phyloP scores from a whole-genome alignment of 805 yeast species.

The Pichia paraexigua region DNA sequence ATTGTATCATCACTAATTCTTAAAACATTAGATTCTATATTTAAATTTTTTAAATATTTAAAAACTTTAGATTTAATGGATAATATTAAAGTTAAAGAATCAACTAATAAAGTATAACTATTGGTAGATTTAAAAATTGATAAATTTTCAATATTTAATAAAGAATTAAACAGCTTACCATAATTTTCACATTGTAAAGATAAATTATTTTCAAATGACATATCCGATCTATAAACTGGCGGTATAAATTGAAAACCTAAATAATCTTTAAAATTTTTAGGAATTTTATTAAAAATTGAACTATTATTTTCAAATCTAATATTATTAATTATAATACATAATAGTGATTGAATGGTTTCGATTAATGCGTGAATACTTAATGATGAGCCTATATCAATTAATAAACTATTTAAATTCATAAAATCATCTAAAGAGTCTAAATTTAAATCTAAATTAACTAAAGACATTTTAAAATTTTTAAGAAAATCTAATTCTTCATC shows the following conservation, averaged over 20 bases:
- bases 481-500: constrained; percentile 17
- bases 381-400: constrained; percentile 29
- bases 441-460: constrained; percentile 15
- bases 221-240: constrained; percentile 23
- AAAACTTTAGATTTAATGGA: constrained; percentile 28
- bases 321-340: constrained; percentile 16
- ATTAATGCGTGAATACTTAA: constrained; percentile 29
- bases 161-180: constrained; percentile 6
- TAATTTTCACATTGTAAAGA: constrained; percentile 10
- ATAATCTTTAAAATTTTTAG: constrained; percentile 8
- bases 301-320: constrained; percentile 3
- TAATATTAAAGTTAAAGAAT: constrained; percentile 29
- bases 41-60: constrained; percentile 13
- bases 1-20: not conserved
- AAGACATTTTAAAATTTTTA: constrained; percentile 15
- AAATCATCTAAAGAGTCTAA: constrained; percentile 16
- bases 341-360: constrained; percentile 21
- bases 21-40: constrained; percentile 15
- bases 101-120: constrained; percentile 14
- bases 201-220: constrained; percentile 20
- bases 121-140: constrained; percentile 4
- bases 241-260: constrained; percentile 25
- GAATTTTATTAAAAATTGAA: constrained; percentile 8
- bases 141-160: constrained; percentile 14
- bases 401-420: constrained; percentile 14